Evolutionary conservation across 2,329 filamentous ascomycete genomes (phyloP).

Genomic region (Metarhizium anisopliae): DNA sequence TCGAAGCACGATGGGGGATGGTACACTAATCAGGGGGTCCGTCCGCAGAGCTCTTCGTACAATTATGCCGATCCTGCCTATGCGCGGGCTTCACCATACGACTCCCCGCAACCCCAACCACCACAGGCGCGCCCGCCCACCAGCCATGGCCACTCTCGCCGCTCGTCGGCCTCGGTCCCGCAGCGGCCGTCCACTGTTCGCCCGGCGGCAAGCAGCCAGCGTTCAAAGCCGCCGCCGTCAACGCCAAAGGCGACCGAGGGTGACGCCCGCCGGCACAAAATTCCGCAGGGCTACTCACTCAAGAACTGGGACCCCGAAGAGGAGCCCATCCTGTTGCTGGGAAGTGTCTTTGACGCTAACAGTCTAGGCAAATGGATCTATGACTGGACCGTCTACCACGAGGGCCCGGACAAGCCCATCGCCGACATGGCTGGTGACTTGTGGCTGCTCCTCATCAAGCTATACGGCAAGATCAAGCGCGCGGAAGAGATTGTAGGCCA

Average conservation of each 20-base stretch:
- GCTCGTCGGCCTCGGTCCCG: slow-evolving; percentile 39
- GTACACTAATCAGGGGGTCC: slow-evolving; percentile 51
- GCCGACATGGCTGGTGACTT: slow-evolving; percentile 88
- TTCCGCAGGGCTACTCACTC: slow-evolving; percentile 82
- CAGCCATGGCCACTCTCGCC: slow-evolving; percentile 34
- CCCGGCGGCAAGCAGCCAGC: slow-evolving; percentile 25
- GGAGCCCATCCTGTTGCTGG: slow-evolving; percentile 86
- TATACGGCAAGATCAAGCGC: slow-evolving; percentile 88
- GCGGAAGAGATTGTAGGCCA: slow-evolving; percentile 68
- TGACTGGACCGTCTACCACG: slow-evolving; percentile 94
- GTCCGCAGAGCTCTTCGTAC: slow-evolving; percentile 35
- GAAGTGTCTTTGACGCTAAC: slow-evolving; percentile 95
- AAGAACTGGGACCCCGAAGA: slow-evolving; percentile 98
- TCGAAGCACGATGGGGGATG: slow-evolving; percentile 41
- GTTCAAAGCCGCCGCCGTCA: slow-evolving; percentile 22
- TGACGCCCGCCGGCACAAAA: slow-evolving; percentile 57
- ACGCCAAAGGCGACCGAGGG: slow-evolving; percentile 45
- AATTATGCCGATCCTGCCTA: slow-evolving; percentile 27
- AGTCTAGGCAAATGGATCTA: slow-evolving; percentile 99
- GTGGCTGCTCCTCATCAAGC: slow-evolving; percentile 89
- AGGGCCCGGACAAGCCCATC: slow-evolving; percentile 73
- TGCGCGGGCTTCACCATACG: slow-evolving; percentile 27
- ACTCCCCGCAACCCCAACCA: slow-evolving; percentile 33
- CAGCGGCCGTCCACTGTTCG: slow-evolving; percentile 44
- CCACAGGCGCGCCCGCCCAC: slow-evolving; percentile 28